Evolutionary conservation across 2,329 filamentous ascomycete genomes (phyloP), one percentile per base, ranked within the genome.

Genomic region (Talaromyces sp.): DNA sequence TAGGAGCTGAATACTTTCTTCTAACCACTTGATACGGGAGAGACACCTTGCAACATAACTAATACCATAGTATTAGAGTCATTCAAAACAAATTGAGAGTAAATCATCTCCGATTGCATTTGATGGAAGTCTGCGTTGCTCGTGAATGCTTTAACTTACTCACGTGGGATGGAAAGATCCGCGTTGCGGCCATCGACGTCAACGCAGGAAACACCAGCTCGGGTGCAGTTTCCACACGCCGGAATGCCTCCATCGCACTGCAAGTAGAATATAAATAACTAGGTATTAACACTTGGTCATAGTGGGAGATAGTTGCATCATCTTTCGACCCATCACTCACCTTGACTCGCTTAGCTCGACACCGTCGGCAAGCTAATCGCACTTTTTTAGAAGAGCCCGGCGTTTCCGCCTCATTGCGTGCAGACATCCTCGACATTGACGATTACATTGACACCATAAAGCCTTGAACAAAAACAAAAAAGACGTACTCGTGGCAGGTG

Each of bases 171-270:
- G 3, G 68, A 65, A 19, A 73, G 32, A 2, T 70, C 66, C 4
- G 70, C 71, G 58, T 77, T 75, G 32, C 71, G 73, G 17, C 69
- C 68, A 60, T 77, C 74, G 0, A 77, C 74, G 55, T 78, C 74
- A 1, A 77, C 64, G 59, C 75, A 77, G 3, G 66, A 58, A 13
- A 71, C 67, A 1, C 67, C 68, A 26, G 73, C 71, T 50, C 74
- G 75, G 11, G 72, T 65, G 32, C 75, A 77, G 55, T 76, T 76
- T 9, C 67, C 69, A 59, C 74, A 77, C 0, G 73, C 73, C 13
- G 75, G 74, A 26, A 73, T 67, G 53, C 72, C 66, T 6, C 75
- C 74, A 64, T 77, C 75, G 49, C 74, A 76, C 73, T 76, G 35
- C 17, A 24, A 17, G 41, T 3, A 32, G 7, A 35, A 4, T 46